Evolutionary conservation across 2,329 filamentous ascomycete genomes (phyloP), one percentile per base, ranked within the genome.

Genomic region (Claviceps digitariae): DNA sequence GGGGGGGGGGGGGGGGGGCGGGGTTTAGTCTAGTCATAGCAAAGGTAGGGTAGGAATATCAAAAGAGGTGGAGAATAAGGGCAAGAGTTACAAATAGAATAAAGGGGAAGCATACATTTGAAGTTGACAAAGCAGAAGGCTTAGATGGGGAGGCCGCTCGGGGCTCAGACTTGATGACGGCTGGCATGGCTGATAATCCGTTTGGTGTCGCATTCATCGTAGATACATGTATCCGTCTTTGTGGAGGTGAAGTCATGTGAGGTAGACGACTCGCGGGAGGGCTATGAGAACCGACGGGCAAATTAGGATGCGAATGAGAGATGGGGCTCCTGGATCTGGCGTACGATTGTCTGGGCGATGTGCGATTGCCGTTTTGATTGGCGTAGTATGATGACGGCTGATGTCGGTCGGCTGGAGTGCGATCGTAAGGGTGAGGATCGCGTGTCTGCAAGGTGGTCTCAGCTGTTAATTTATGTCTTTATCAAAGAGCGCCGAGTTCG

Each of bases 391-490:
- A 55, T 51, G 66, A 63, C 52, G 63, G 68, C 48, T 72, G 67
- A 54, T 64, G 69, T 45, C 73, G 67, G 55, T 78, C 74, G 57
- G 65, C 62, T 44, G 72, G 55, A 57, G 41, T 49, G 48, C 67
- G 66, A 48, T 72, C 63, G 64, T 78, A 76, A 53, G 63, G 66
- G 67, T 78, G 79, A 34, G 72, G 64, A 59, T 80, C 77, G 63
- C 72, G 76, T 62, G 68, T 65, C 75, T 78, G 63, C 40, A 51
- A 31, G 25, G 21, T 38, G 47, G 31, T 34, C 2, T 23, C 12
- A 17, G 25, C 12, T 45, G 41, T 52, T 45, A 43, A 50, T 55
- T 40, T 45, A 43, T 17, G 23, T 41, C 3, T n/a, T 27, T 9
- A 38, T 52, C 50, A 51, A 31, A 52, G 40, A 9, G 21, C 7